Evolutionary conservation across 2,329 filamentous ascomycete species (phyloP).

Genomic region (Blastomyces parvus): DNA sequence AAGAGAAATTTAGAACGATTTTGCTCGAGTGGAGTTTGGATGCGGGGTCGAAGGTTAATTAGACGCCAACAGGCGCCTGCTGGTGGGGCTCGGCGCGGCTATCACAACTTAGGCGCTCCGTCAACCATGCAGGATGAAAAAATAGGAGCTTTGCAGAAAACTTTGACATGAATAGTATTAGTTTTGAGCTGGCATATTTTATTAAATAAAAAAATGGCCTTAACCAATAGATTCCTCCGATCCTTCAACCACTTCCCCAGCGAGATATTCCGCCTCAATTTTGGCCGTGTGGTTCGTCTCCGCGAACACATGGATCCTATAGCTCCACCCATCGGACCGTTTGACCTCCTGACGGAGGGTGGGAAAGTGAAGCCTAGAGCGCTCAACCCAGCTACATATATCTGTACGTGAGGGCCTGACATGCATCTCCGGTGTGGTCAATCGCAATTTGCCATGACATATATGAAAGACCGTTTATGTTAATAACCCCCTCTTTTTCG

Average conservation of each 20-base stretch:
- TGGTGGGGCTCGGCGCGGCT: too few relatives aligned
- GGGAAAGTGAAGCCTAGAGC: conserved; percentile 6
- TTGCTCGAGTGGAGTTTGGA: too few relatives aligned
- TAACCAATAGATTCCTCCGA: conserved; percentile 5
- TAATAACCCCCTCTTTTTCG: neutral
- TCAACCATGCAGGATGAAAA: too few relatives aligned
- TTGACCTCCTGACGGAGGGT: conserved; percentile 6
- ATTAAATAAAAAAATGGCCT: neutral
- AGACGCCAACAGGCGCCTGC: too few relatives aligned
- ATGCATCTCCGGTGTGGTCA: neutral
- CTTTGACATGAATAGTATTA: too few relatives aligned
- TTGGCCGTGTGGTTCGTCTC: conserved; percentile 2
- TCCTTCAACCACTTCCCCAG: conserved; percentile 6
- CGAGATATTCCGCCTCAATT: conserved; percentile 8
- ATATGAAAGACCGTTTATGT: neutral
- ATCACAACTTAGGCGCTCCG: too few relatives aligned
- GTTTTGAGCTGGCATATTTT: neutral
- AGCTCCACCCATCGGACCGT: neutral
- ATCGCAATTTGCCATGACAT: neutral
- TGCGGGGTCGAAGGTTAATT: too few relatives aligned
- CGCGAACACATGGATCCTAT: conserved; percentile 1
- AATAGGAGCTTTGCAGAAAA: too few relatives aligned
- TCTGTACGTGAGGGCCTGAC: neutral
- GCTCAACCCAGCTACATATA: neutral
- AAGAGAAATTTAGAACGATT: too few relatives aligned